Evolutionary conservation across 148 eudicot genomes (phyloP), one percentile per base, ranked within the genome.

Genomic region (Silene latifolia): DNA sequence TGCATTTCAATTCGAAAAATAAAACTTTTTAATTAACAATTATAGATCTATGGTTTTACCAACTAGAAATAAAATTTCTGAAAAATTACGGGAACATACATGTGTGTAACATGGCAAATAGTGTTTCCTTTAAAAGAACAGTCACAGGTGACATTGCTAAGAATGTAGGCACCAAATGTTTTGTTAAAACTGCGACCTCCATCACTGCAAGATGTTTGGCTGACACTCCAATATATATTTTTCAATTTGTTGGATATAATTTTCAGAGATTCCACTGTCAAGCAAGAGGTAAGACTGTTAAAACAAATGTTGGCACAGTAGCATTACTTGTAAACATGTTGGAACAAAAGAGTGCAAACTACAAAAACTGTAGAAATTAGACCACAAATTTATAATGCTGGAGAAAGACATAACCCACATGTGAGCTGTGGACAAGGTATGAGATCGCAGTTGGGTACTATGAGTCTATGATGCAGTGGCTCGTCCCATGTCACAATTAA

Each of bases 51-150:
- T n/a, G n/a, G n/a, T n/a, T n/a, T n/a, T n/a, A n/a, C n/a, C n/a
- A n/a, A n/a, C n/a, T n/a, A n/a, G n/a, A n/a, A n/a, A 20, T 44
- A 44, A 46, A 8, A 20, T n/a, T n/a, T n/a, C 56, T 11, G 56
- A 32, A 46, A 18, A 8, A 47, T n/a, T 46, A 44, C 21, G 29
- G 32, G 13, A 66, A 15, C 89, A 54, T 89, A 91, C 97, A 91
- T 88, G 70, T 82, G 69, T 20, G 91, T 89, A 76, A 91, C 89
- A 71, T 91, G 98, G 84, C 96, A 89, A 72, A 87, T 81, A 27
- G 81, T 80, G 79, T 58, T 68, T 63, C 65, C 75, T 66, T 67
- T 84, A 69, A 80, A 87, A n/a, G 87, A 72, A 84, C 94, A 88
- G 74, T 88, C 67, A 78, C 98, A 93, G 32, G 85, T 84, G 20